Evolutionary conservation across 441 rosid species (phyloP).

Genomic region (Breynia disticha): DNA sequence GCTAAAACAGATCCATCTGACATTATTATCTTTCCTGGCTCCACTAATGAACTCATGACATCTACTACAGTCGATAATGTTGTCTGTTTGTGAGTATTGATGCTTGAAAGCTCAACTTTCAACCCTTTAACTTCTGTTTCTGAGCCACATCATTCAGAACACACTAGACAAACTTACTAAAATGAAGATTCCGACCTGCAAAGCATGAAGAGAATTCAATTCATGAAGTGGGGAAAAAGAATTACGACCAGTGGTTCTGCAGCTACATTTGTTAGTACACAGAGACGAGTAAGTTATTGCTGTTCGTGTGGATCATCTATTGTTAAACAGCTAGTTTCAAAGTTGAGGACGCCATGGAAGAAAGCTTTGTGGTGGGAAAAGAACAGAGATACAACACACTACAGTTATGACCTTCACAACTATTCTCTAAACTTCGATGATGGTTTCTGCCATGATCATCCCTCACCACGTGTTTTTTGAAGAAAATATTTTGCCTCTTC

Average conservation of each 20-base stretch:
- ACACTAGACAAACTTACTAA: no score
- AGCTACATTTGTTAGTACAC: slow-evolving; percentile 15
- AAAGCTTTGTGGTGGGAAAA: slow-evolving; percentile 22
- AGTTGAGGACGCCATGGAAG: slow-evolving; percentile 37
- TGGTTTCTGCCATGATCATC: slow-evolving; percentile 16
- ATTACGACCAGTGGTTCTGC: slow-evolving; percentile 20
- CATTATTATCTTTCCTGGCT: no score
- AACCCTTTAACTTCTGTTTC: no score
- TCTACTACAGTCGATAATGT: no score
- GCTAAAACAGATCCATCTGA: no score
- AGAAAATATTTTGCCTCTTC: no score
- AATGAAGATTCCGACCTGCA: slow-evolving; percentile 3
- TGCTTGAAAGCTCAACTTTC: no score
- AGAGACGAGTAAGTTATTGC: slow-evolving; percentile 11
- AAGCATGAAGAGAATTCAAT: slow-evolving; percentile 32
- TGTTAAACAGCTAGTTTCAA: slow-evolving; percentile 31
- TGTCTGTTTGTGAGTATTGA: no score
- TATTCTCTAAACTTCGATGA: slow-evolving; percentile 60
- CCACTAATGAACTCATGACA: no score
- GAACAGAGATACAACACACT: slow-evolving; percentile 22
- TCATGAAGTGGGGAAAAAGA: slow-evolving; percentile 35
- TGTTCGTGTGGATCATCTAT: slow-evolving; percentile 21
- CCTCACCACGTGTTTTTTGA: no score
- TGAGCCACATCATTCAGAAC: no score
- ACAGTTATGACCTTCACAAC: slow-evolving; percentile 51